Evolutionary conservation across 1,139 yeast species (phyloP), one percentile per base, ranked within the genome.

Genomic region (Eremothecium sinecaudum): DNA sequence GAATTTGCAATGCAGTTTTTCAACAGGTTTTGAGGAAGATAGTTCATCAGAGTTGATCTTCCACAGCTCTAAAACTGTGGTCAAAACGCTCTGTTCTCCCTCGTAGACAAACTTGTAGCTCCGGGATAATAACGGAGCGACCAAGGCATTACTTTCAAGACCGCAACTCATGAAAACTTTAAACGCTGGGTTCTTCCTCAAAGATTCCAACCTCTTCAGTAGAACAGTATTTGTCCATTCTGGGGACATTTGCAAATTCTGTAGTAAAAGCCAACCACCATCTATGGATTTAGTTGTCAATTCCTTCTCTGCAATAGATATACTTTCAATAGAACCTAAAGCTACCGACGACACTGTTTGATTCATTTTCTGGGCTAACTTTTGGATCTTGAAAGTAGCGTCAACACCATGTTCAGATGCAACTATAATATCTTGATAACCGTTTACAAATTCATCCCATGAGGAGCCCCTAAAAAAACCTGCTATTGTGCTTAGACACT

Each of bases 251-350:
- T 86, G 94, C 10, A 81, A 66, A 48, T 86, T 86, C 51, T 86
- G 94, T 29, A 86, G 57, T 23, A 84, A 48, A 1, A 86, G 55
- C 94, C 94, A 84, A 10, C 31, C 29, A 1, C 81, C 83, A 4
- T 53, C 55, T 17, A 54, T 58, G 1, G 67, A 50, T 0, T 73
- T 72, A 8, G 49, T 53, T 2, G 58, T 55, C n/a, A 86, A 56
- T 13, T 73, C 73, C 31, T 61, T 59, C 25, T 69, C 71, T 0
- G 87, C 92, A 28, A 63, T 59, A 7, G 61, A 67, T 4, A 66
- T 56, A 11, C 84, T 79, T 54, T 84, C 94, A 20, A 57, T 57
- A 0, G 94, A 74, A 0, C 96, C 96, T 72, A 86, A 67, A 0
- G 95, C 74, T 21, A 82, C 67, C 1, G 71, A 58, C 0, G 54